Conservation (phyloP, 2,329 filamentous ascomycete species). For the Berkeleyomyces rouxiae region DNA sequence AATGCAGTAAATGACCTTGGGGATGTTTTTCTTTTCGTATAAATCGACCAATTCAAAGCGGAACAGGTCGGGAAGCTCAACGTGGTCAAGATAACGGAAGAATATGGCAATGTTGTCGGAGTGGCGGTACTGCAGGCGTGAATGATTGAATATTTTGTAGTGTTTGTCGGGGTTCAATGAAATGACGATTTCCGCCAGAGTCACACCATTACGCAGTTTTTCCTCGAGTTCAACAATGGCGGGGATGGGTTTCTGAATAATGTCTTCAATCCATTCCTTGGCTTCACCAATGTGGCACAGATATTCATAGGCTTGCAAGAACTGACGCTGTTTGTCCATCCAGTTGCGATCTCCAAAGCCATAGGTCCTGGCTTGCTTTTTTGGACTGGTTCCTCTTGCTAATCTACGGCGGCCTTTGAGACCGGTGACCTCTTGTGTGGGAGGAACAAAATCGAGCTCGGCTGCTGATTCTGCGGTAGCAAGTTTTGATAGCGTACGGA, state of each 20-base stretch:
- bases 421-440: constrained; percentile 73
- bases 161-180: constrained; percentile 63
- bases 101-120: constrained; percentile 97
- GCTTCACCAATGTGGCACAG: constrained; percentile 97
- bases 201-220: constrained; percentile 80
- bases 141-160: constrained; percentile 69
- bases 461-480: constrained; percentile 59
- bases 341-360: constrained; percentile 75
- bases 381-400: constrained; percentile 49
- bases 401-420: constrained; percentile 69
- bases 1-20: constrained; percentile 97
- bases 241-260: constrained; percentile 70
- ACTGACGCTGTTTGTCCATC: constrained; percentile 98
- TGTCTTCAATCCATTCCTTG: constrained; percentile 95
- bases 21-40: constrained; percentile 99
- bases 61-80: constrained; percentile 87
- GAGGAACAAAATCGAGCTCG: constrained; percentile 57
- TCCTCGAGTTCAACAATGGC: constrained; percentile 91
- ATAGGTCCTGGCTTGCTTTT: constrained; percentile 27
- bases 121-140: constrained; percentile 79
- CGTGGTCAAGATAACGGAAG: constrained; percentile 81
- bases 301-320: constrained; percentile 93
- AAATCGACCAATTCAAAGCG: constrained; percentile 93
- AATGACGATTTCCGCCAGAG: constrained; percentile 84
- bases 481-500: constrained; percentile 72